These are phyloP conservation scores for Phytophthora agathidicida DNA, from an alignment of 352 stramenopile species.

Conservation along the genomic window DNA sequence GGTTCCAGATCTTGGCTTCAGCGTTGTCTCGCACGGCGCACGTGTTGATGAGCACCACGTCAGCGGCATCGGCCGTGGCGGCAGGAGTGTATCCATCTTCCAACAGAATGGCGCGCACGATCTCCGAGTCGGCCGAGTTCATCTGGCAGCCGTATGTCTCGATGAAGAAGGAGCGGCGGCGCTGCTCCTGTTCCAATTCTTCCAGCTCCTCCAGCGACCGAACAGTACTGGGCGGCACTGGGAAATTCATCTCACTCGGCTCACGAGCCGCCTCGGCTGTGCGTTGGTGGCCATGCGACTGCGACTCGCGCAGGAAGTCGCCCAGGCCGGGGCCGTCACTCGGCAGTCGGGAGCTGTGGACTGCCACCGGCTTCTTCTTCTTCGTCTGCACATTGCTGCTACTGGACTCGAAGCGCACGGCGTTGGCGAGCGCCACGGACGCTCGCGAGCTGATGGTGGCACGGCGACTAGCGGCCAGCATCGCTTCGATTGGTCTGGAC, in stretches of 20 bases:
- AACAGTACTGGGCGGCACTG: conserved; percentile 35
- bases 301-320: conserved; percentile 73
- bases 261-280: conserved; percentile 34
- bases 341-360: conserved; percentile 46
- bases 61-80: conserved; percentile 72
- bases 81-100: conserved; percentile 70
- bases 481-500: conserved; percentile 13
- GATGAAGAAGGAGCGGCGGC: conserved; percentile 76
- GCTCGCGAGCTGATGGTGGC: not conserved
- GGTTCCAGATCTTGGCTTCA: conserved; percentile 94
- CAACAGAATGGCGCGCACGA: conserved; percentile 95
- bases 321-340: conserved; percentile 55
- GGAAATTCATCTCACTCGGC: conserved; percentile 83
- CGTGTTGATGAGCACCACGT: conserved; percentile 98
- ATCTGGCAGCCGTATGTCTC: conserved; percentile 99
- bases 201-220: conserved; percentile 60
- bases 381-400: conserved; percentile 15
- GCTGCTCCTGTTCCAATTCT: conserved; percentile 35
- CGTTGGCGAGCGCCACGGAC: not conserved
- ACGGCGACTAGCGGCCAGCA: conserved; percentile 30
- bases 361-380: conserved; percentile 2
- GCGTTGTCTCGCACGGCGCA: conserved; percentile 99
- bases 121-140: conserved; percentile 99
- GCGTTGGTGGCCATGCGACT: conserved; percentile 38
- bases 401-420: conserved; percentile 37